Conservation (phyloP, 2,329 filamentous ascomycete genomes). For the Neofusicoccum umdonicola region DNA sequence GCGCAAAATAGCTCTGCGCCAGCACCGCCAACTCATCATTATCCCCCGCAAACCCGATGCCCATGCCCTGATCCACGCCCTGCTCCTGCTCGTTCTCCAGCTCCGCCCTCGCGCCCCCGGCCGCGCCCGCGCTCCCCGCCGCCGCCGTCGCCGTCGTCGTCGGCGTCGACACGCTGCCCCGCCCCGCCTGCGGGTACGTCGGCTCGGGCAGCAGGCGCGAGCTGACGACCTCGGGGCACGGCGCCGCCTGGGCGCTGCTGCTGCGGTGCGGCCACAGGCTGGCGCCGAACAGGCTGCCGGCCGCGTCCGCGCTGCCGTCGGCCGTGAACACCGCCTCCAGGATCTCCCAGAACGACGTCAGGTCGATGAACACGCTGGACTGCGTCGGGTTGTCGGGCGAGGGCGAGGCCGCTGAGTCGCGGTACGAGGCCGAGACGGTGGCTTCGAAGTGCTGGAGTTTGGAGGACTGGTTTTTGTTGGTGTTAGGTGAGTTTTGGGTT, state of each 20-base stretch:
- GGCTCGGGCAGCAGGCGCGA: constrained; percentile 8
- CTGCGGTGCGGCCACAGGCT: constrained; percentile 34
- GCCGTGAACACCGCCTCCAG: constrained; percentile 47
- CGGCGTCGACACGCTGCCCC: background rate
- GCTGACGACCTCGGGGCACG: constrained; percentile 25
- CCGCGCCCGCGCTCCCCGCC: background rate
- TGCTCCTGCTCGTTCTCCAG: background rate
- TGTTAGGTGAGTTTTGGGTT: no score
- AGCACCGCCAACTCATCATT: constrained; percentile 48
- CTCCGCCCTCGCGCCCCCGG: no score
- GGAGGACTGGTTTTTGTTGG: constrained; percentile 27
- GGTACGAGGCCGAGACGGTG: constrained; percentile 46
- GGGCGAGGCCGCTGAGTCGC: constrained; percentile 20
- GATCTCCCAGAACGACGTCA: constrained; percentile 50
- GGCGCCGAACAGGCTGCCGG: constrained; percentile 41
- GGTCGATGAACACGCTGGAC: constrained; percentile 38
- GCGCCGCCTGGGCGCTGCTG: constrained; percentile 34
- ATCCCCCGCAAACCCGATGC: constrained; percentile 27
- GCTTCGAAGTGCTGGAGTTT: constrained; percentile 44
- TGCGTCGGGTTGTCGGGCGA: constrained; percentile 22
- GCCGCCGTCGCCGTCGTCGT: constrained; percentile 18
- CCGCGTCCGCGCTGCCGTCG: constrained; percentile 23
- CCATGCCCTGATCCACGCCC: constrained; percentile 2
- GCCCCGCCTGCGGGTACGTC: background rate
- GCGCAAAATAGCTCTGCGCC: constrained; percentile 49